These are phyloP conservation scores for Chaetomiaceae sp. DNA, from an alignment of 2,329 filamentous ascomycete species.

Conservation along the genomic window DNA sequence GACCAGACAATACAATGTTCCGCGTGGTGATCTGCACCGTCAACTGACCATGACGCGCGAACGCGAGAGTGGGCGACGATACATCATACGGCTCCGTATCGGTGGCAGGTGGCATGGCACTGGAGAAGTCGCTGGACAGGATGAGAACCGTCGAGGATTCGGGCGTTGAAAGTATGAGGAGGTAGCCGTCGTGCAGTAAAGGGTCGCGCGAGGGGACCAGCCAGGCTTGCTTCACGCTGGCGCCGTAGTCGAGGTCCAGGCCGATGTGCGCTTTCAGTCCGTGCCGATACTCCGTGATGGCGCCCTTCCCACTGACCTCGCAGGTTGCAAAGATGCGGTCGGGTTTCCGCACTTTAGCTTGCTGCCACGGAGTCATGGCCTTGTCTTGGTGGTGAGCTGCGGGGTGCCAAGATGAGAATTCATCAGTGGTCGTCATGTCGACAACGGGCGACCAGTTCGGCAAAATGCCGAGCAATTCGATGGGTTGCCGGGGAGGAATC, in stretches of 20 bases:
- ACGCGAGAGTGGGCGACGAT: slow-evolving; percentile 45
- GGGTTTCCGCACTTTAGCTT: slow-evolving; percentile 40
- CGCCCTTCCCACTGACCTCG: slow-evolving; percentile 55
- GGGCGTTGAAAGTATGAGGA: slow-evolving; percentile 44
- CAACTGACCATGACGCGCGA: slow-evolving; percentile 31
- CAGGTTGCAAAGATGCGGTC: slow-evolving; percentile 62
- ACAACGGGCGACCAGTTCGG: slow-evolving; percentile 57
- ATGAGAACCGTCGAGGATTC: slow-evolving; percentile 43
- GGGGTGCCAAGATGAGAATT: slow-evolving; percentile 28
- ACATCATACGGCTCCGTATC: slow-evolving; percentile 45
- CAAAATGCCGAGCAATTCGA: slow-evolving; percentile 52
- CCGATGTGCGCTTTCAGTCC: slow-evolving; percentile 65
- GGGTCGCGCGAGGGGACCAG: slow-evolving; percentile 35
- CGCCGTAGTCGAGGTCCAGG: slow-evolving; percentile 46
- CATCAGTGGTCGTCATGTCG: slow-evolving; percentile 47
- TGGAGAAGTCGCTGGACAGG: slow-evolving; percentile 42
- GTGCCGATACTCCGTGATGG: slow-evolving; percentile 61
- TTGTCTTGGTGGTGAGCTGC: slow-evolving; percentile 15
- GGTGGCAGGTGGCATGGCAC: slow-evolving; percentile 38
- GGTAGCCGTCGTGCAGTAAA: slow-evolving; percentile 25
- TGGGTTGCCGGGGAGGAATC: slow-evolving; percentile 49
- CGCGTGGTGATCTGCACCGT: slow-evolving; percentile 51
- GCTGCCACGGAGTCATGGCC: slow-evolving; percentile 16
- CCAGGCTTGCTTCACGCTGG: slow-evolving; percentile 48
- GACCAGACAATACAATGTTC: slow-evolving; percentile 35